Percentiles rank a stretch among this genome's conserved stretches.
Evolutionary conservation across 208 protist species (phyloP).

Genomic region (Leishmania martiniquensis): DNA sequence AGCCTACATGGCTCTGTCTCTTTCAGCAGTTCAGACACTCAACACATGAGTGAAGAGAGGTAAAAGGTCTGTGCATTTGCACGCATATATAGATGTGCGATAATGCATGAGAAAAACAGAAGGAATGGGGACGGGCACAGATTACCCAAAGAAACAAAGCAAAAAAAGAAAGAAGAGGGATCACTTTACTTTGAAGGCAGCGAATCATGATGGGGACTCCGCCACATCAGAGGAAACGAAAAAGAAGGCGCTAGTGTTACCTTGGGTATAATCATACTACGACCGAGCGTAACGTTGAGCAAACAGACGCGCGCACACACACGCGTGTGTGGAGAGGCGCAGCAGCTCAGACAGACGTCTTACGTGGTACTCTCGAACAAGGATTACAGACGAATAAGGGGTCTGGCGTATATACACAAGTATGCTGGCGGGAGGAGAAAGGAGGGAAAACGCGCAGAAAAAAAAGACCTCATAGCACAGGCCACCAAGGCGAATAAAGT

Average conservation of each 20-base stretch:
- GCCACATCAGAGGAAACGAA: neutral
- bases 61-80: neutral
- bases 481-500: neutral
- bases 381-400: neutral
- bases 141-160: no score
- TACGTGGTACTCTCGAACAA: neutral
- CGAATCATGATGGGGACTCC: neutral
- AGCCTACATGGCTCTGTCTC: neutral
- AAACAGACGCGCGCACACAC: neutral
- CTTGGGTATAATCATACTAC: neutral
- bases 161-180: neutral
- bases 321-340: neutral
- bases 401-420: neutral
- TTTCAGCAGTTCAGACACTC: neutral
- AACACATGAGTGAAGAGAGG: neutral
- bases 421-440: neutral
- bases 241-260: neutral
- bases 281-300: neutral
- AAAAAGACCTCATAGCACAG: neutral
- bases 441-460: neutral
- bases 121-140: neutral
- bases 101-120: neutral
- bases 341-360: neutral
- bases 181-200: neutral
- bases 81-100: slow-evolving; percentile 3